Percentiles rank a stretch among this genome's conserved stretches.
These are phyloP conservation scores for Theobroma cacao DNA, from an alignment of 345 rosid genomes.

Conservation along the genomic window DNA sequence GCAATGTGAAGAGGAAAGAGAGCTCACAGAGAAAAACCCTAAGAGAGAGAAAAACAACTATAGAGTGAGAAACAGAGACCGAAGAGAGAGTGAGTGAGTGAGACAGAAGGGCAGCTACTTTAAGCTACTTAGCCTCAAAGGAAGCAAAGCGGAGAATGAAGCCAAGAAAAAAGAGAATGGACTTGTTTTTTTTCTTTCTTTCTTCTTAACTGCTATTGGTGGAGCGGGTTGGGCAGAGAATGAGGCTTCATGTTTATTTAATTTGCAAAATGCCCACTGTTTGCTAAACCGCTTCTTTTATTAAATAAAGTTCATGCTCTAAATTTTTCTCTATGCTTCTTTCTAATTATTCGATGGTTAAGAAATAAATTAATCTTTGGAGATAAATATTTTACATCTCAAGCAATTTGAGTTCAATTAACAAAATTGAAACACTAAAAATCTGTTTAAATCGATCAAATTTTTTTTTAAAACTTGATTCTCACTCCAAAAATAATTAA, in stretches of 20 bases:
- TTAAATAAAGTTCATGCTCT: too few species aligned
- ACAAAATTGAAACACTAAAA: too few species aligned
- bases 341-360: too few species aligned
- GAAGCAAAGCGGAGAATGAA: constrained; percentile 17
- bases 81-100: background rate
- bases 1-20: background rate
- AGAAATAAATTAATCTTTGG: too few species aligned
- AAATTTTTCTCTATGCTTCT: too few species aligned
- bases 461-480: too few species aligned
- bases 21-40: constrained; percentile 15
- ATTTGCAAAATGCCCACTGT: background rate
- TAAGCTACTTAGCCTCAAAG: constrained; percentile 48
- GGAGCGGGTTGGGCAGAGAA: background rate
- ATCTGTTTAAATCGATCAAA: too few species aligned
- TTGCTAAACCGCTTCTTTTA: too few species aligned
- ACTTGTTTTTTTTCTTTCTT: background rate
- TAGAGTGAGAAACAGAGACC: background rate
- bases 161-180: background rate
- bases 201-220: background rate
- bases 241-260: background rate
- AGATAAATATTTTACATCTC: too few species aligned
- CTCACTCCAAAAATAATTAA: too few species aligned
- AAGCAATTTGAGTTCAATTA: too few species aligned
- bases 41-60: background rate
- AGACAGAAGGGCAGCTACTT: constrained; percentile 22